Evolutionary conservation across 1,284 basidiomycete genomes (phyloP), one percentile per base, ranked within the genome.

Genomic region (Malassezia dermatis): DNA sequence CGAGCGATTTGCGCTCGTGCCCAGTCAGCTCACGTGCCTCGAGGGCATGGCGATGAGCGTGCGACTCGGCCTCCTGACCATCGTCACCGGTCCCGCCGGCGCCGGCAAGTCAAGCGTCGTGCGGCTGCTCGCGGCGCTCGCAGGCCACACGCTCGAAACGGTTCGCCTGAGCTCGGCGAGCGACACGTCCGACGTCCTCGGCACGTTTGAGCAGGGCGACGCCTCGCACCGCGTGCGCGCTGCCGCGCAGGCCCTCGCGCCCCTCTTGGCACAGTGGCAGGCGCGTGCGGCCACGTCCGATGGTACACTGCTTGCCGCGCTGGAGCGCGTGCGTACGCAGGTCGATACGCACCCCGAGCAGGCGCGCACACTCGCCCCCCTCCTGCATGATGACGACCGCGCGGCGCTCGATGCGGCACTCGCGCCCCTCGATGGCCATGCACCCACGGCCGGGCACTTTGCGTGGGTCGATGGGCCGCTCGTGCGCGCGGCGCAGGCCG

Each of bases 401-500:
- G 24, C n/a, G 0, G 23, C 34, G 3, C 26, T 40, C 17, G 7
- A 8, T 12, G 28, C 39, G 21, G 31, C n/a, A 31, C 40, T 39
- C 19, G 41, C 26, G 21, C 31, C 23, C 21, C 34, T 54, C 3
- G 17, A 15, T 2, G 39, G 10, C 0, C 23, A n/a, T n/a, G 19
- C 44, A 10, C 42, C 19, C 15, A 12, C 7, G 13, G 23, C 15
- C 31, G 84, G 85, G 17, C 81, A 82, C 15, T 95, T 99, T 71
- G 86, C 88, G 66, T 99, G 95, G 94, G 80, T 89, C 10, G 93
- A 99, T 71, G 94, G 94, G 1, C 88, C 90, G n/a, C 79, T 99
- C 17, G 80, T 96, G 26, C 80, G 80, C 41, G 90, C 94, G 0
- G 83, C 98, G 78, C 86, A 84, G 71, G 77, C 80, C 21, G 94